A percentile compares a stretch with the other conserved stretches of the same genome.
phyloP scores from a whole-genome alignment of 805 yeast species.

The Maudiozyma barnettii region DNA sequence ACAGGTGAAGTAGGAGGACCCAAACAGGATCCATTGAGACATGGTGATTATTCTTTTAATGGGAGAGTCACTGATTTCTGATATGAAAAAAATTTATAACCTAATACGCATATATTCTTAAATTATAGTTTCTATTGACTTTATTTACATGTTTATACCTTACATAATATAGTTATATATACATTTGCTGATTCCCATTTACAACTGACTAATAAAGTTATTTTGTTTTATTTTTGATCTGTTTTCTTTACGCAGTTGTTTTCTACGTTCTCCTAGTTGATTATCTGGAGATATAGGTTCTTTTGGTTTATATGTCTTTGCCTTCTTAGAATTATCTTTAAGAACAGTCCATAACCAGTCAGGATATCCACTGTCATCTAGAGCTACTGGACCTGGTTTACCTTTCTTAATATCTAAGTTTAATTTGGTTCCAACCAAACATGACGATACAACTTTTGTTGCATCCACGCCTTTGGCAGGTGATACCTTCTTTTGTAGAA shows the following conservation, averaged over 20 bases:
- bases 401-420: constrained; percentile 65
- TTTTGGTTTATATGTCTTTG: neutral
- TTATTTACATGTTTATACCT: neutral
- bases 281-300: constrained; percentile 49
- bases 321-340: constrained; percentile 31
- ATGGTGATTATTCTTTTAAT: constrained; percentile 89
- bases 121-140: neutral
- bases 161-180: neutral
- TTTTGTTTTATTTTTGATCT: constrained; percentile 62
- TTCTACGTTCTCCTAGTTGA: constrained; percentile 56
- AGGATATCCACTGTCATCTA: constrained; percentile 84
- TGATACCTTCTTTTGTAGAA: constrained; percentile 2
- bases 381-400: constrained; percentile 83
- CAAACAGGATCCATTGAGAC: constrained; percentile 88
- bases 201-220: constrained; percentile 44
- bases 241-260: constrained; percentile 57
- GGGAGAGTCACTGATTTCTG: constrained; percentile 94
- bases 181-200: neutral
- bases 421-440: constrained; percentile 63
- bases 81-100: neutral
- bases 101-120: neutral
- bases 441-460: constrained; percentile 33
- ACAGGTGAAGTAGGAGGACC: constrained; percentile 98
- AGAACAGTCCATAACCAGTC: constrained; percentile 87
- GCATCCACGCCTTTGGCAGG: neutral